phyloP scores from a whole-genome alignment of 129 eudicot species.

The Daucus carota region DNA sequence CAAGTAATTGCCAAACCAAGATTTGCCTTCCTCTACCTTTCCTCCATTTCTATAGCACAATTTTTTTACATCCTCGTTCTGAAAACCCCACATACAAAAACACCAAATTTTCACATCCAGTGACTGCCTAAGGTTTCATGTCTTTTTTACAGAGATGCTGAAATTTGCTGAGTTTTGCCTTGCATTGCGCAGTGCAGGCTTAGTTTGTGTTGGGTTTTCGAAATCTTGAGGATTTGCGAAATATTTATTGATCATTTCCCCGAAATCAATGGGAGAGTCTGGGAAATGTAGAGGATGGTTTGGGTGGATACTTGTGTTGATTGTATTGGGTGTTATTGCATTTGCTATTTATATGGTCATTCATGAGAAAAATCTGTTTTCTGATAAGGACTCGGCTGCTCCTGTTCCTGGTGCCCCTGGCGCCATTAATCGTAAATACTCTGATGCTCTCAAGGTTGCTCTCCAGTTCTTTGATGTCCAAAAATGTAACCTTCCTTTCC shows the following conservation, averaged over 20 bases:
- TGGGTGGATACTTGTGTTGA: slow-evolving; percentile 47
- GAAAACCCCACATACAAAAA: neutral
- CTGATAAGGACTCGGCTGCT: slow-evolving; percentile 12
- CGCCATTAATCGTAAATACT: slow-evolving; percentile 51
- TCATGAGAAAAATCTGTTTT: slow-evolving; percentile 24
- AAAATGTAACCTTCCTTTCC: slow-evolving; percentile 43
- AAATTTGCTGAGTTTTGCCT: neutral
- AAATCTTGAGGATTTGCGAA: slow-evolving; percentile 12
- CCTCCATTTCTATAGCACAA: neutral
- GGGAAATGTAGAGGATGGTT: slow-evolving; percentile 43
- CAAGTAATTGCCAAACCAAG: neutral
- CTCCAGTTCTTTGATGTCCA: slow-evolving; percentile 79
- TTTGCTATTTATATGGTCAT: slow-evolving; percentile 30
- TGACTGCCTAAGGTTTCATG: neutral
- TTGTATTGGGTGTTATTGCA: slow-evolving; percentile 42
- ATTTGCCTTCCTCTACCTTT: neutral
- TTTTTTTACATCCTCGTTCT: neutral
- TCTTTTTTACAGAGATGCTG: neutral
- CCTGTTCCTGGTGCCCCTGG: slow-evolving; percentile 91
- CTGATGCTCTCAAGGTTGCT: slow-evolving; percentile 71
- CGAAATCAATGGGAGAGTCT: slow-evolving; percentile 23
- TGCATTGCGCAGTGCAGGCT: neutral
- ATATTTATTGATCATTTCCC: neutral
- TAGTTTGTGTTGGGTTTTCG: neutral
- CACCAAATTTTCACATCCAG: neutral